phyloP scores from a whole-genome alignment of 148 eudicot genomes.

The Bassia scoparia region DNA sequence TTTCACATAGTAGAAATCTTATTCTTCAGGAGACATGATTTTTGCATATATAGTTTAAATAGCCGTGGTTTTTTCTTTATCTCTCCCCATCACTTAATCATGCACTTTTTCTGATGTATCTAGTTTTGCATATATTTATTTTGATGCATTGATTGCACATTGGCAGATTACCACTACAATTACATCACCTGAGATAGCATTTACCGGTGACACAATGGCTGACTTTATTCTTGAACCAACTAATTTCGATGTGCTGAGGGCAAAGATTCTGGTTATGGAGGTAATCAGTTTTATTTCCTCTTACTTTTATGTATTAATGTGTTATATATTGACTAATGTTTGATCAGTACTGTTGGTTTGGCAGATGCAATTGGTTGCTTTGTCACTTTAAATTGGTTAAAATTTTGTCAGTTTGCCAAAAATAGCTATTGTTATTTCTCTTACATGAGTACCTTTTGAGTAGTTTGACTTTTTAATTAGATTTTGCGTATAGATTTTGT shows the following conservation, averaged over 20 bases:
- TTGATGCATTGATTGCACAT: constrained; percentile 17
- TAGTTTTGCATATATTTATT: background rate
- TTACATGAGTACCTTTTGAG: background rate
- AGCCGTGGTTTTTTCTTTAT: too few relatives aligned
- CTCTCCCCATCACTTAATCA: too few relatives aligned
- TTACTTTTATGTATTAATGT: background rate
- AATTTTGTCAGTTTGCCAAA: background rate
- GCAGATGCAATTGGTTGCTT: background rate
- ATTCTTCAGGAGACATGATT: too few relatives aligned
- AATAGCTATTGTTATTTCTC: background rate
- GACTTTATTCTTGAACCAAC: constrained; percentile 62
- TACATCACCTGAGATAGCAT: constrained; percentile 84
- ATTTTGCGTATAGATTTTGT: background rate
- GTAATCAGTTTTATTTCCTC: constrained; percentile 29
- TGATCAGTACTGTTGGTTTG: background rate
- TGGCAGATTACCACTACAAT: constrained; percentile 62
- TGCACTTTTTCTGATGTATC: background rate
- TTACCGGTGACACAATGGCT: constrained; percentile 87
- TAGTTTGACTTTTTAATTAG: background rate
- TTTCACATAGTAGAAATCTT: too few relatives aligned
- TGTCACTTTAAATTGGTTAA: background rate
- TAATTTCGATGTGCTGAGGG: constrained; percentile 65
- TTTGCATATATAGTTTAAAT: too few relatives aligned
- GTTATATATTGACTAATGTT: background rate
- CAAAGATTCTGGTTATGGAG: constrained; percentile 95